Evolutionary conservation across 1,139 yeast species (phyloP).

Genomic region (Entelexis paramagnoliae): DNA sequence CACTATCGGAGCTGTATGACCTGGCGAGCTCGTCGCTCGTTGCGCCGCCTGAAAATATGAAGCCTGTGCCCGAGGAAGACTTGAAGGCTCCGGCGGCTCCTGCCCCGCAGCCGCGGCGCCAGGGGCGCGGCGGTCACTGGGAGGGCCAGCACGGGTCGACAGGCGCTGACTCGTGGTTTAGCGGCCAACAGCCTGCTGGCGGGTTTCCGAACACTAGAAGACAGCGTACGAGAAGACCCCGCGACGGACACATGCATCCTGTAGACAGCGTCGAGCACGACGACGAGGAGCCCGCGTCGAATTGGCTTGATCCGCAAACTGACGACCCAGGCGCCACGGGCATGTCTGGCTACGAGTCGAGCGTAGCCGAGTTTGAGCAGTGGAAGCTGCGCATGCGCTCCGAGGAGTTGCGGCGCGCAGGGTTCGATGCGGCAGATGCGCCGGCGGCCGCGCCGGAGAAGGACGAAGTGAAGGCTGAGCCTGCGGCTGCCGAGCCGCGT

Average conservation of each 20-base stretch:
- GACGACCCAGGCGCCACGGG: slow-evolving; percentile 9
- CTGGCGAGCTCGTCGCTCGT: slow-evolving; percentile 23
- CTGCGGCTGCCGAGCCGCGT: not conserved
- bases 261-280: not conserved
- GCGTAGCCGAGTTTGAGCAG: slow-evolving; percentile 22
- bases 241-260: not conserved
- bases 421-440: not conserved
- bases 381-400: slow-evolving; percentile 18
- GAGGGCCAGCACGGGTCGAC: not conserved
- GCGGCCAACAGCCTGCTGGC: slow-evolving; percentile 2
- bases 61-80: slow-evolving; percentile 10
- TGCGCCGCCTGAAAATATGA: slow-evolving; percentile 14
- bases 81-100: not conserved
- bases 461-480: not conserved
- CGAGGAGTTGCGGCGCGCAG: slow-evolving; percentile 1
- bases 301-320: slow-evolving; percentile 19
- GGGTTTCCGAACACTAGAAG: slow-evolving; percentile 2
- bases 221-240: not conserved
- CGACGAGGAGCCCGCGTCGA: slow-evolving; percentile 11
- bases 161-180: not conserved
- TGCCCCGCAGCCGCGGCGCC: not conserved
- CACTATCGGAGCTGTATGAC: slow-evolving; percentile 18
- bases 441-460: not conserved
- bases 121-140: not conserved
- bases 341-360: slow-evolving; percentile 9